phyloP scores from a whole-genome alignment of 2,329 filamentous ascomycete genomes.

The Clarireedia paspali region DNA sequence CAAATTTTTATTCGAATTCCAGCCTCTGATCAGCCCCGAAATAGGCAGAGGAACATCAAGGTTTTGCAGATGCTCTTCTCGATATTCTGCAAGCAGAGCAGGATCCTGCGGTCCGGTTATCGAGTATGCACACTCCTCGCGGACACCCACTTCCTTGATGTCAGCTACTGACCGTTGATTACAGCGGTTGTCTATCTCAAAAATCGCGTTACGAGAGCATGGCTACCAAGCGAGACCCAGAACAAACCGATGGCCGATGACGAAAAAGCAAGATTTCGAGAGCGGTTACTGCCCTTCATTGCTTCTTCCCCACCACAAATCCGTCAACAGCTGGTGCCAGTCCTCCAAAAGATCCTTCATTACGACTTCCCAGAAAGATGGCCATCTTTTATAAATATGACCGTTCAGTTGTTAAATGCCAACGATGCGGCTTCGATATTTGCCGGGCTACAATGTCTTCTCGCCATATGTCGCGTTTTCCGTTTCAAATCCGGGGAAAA shows the following conservation, averaged over 20 bases:
- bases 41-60: conserved; percentile 81
- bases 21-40: conserved; percentile 12
- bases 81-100: conserved; percentile 87
- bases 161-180: conserved; percentile 25
- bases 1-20: conserved; percentile 10
- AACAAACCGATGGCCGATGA: conserved; percentile 73
- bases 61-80: conserved; percentile 84
- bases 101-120: conserved; percentile 75
- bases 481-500: conserved; percentile 81
- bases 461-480: conserved; percentile 93
- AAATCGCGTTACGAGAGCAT: conserved; percentile 90
- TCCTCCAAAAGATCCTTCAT: conserved; percentile 92
- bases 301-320: conserved; percentile 73
- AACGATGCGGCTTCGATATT: conserved; percentile 84
- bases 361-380: conserved; percentile 91
- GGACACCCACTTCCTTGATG: conserved; percentile 23
- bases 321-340: conserved; percentile 86
- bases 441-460: conserved; percentile 85
- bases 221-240: conserved; percentile 64
- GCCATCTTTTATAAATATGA: conserved; percentile 92
- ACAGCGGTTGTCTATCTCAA: conserved; percentile 95
- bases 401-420: conserved; percentile 77
- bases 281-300: conserved; percentile 82
- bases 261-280: conserved; percentile 80
- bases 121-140: conserved; percentile 55